A percentile compares a stretch with the other conserved stretches of the same genome.
Evolutionary conservation across 768 basidiomycete genomes (phyloP).

Genomic region (Suillus clintonianus): DNA sequence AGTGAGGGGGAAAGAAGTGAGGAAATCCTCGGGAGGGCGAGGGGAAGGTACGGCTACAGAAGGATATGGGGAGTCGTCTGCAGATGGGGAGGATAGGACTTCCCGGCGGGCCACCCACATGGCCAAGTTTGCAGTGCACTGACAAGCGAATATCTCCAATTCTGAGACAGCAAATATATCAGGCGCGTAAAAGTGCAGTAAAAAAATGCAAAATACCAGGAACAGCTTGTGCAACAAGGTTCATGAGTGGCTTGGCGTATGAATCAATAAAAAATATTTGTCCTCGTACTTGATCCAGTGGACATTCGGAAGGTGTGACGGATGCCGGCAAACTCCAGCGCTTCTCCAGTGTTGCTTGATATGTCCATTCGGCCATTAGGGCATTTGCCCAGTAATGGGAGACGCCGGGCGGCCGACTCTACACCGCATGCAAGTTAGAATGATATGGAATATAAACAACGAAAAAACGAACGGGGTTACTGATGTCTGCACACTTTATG

Average conservation of each 20-base stretch:
- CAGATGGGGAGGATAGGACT: conserved; percentile 34
- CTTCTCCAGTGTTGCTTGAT: conserved; percentile 85
- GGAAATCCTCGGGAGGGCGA: conserved; percentile 44
- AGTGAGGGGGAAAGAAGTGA: conserved; percentile 58
- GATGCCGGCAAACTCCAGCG: conserved; percentile 69
- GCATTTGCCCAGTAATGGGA: conserved; percentile 92
- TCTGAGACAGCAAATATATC: conserved; percentile 40
- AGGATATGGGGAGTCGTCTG: neutral
- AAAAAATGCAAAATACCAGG: conserved; percentile 50
- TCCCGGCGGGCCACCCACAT: conserved; percentile 63
- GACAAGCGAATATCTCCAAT: conserved; percentile 64
- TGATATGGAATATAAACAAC: conserved; percentile 2
- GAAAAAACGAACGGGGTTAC: conserved; percentile 80
- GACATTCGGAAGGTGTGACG: conserved; percentile 47
- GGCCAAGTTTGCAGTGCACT: conserved; percentile 68
- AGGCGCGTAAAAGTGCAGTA: neutral
- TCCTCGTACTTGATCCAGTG: conserved; percentile 69
- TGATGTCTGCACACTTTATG: conserved; percentile 98
- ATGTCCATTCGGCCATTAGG: conserved; percentile 86
- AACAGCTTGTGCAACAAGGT: conserved; percentile 69
- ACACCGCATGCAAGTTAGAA: conserved; percentile 10
- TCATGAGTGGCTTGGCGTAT: conserved; percentile 84
- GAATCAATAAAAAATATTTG: conserved; percentile 88
- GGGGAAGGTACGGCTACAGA: conserved; percentile 24
- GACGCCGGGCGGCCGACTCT: conserved; percentile 93